Evolutionary conservation across 805 yeast species (phyloP).

Genomic region (Schwanniomyces sp.): DNA sequence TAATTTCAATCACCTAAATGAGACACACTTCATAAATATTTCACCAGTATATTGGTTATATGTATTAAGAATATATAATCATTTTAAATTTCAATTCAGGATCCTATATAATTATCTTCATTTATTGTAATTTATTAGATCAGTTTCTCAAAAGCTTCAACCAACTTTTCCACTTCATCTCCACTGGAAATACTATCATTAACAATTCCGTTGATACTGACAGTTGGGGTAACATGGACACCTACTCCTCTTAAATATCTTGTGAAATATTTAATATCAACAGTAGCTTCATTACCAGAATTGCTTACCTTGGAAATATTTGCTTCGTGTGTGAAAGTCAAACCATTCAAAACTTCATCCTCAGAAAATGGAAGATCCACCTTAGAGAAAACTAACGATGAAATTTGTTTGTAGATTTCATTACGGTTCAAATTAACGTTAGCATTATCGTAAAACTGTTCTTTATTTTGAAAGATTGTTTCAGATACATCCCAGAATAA

Average conservation of each 20-base stretch:
- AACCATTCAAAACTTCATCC: slow-evolving; percentile 33
- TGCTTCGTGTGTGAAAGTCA: slow-evolving; percentile 31
- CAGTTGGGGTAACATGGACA: slow-evolving; percentile 84
- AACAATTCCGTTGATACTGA: slow-evolving; percentile 65
- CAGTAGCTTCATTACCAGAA: slow-evolving; percentile 56
- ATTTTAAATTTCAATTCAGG: not conserved
- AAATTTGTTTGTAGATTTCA: slow-evolving; percentile 54
- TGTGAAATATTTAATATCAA: slow-evolving; percentile 72
- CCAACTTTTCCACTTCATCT: slow-evolving; percentile 47
- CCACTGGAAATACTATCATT: slow-evolving; percentile 62
- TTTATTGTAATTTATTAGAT: slow-evolving; percentile 11
- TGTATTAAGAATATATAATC: not conserved
- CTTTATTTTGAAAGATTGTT: slow-evolving; percentile 55
- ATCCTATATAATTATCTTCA: no score
- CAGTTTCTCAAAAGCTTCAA: slow-evolving; percentile 33
- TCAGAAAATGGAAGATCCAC: slow-evolving; percentile 28
- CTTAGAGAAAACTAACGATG: slow-evolving; percentile 35
- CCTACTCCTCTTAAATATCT: slow-evolving; percentile 74
- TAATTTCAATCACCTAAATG: no score
- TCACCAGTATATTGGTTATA: no score
- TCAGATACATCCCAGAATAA: slow-evolving; percentile 50
- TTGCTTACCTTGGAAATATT: slow-evolving; percentile 40
- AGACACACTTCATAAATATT: no score
- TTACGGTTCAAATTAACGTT: slow-evolving; percentile 53
- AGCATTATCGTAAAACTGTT: slow-evolving; percentile 60